phyloP scores from a whole-genome alignment of 2,329 filamentous ascomycete species.

The Ophiosphaerella korrae region DNA sequence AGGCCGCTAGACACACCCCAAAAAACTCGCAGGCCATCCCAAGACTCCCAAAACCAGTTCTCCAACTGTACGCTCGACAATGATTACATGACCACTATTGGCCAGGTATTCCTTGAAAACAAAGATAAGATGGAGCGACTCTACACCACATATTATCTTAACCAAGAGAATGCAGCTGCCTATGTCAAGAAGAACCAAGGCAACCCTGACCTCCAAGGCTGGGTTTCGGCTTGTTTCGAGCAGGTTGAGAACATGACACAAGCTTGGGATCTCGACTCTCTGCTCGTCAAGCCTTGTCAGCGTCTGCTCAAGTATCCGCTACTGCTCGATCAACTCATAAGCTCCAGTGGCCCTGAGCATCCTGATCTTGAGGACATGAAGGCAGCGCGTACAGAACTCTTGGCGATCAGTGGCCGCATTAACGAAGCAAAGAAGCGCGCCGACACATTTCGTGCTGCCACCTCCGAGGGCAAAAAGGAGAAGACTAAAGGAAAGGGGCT shows the following conservation, averaged over 20 bases:
- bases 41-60: conserved; percentile 35
- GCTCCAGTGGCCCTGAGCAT: conserved; percentile 79
- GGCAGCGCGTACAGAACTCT: conserved; percentile 72
- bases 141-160: conserved; percentile 68
- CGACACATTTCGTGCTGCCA: conserved; percentile 68
- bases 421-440: conserved; percentile 96
- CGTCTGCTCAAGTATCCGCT: conserved; percentile 92
- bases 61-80: conserved; percentile 51
- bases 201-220: conserved; percentile 69
- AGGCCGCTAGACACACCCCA: conserved; percentile 22
- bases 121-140: conserved; percentile 66
- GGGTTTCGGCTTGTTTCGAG: conserved; percentile 91
- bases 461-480: conserved; percentile 44
- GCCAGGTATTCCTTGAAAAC: conserved; percentile 62
- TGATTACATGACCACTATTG: conserved; percentile 63
- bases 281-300: conserved; percentile 97
- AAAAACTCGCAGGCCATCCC: conserved; percentile 22
- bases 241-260: conserved; percentile 90
- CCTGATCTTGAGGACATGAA: conserved; percentile 77
- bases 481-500: conserved; percentile 37
- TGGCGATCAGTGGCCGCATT: conserved; percentile 69
- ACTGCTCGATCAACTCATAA: conserved; percentile 77
- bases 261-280: conserved; percentile 92
- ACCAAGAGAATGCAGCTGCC: conserved; percentile 67
- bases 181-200: conserved; percentile 61